phyloP scores from a whole-genome alignment of 768 basidiomycete genomes.

The Pholiota microspora region DNA sequence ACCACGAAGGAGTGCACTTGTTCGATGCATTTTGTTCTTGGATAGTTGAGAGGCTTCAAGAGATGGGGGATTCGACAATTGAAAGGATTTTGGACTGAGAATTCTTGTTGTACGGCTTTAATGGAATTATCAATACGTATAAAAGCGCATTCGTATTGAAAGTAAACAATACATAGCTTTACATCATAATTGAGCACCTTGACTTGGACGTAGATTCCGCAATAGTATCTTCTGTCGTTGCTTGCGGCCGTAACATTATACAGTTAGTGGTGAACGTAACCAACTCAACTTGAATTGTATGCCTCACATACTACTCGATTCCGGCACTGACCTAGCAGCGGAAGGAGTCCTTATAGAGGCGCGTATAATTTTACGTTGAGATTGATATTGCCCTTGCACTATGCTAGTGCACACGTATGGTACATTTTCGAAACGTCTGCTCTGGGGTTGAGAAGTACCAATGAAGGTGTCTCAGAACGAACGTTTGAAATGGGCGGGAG shows the following conservation, averaged over 20 bases:
- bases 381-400: slow-evolving; percentile 5
- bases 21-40: slow-evolving; percentile 28
- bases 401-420: too few relatives aligned
- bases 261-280: too few relatives aligned
- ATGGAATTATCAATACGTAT: too few relatives aligned
- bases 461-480: not conserved
- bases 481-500: not conserved
- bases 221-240: too few relatives aligned
- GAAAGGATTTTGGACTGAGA: too few relatives aligned
- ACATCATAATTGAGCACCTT: too few relatives aligned
- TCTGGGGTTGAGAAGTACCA: not conserved
- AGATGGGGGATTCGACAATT: not conserved
- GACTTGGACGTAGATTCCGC: too few relatives aligned
- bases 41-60: slow-evolving; percentile 4
- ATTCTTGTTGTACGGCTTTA: too few relatives aligned
- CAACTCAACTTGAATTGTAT: too few relatives aligned
- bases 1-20: slow-evolving; percentile 22
- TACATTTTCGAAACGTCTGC: not conserved
- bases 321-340: slow-evolving; percentile 8
- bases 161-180: too few relatives aligned
- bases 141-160: too few relatives aligned
- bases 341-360: slow-evolving; percentile 7
- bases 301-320: slow-evolving; percentile 10
- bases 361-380: not conserved
- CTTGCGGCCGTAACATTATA: too few relatives aligned